phyloP scores from a whole-genome alignment of 2,329 filamentous ascomycete species.

The Cladosporium sp. region DNA sequence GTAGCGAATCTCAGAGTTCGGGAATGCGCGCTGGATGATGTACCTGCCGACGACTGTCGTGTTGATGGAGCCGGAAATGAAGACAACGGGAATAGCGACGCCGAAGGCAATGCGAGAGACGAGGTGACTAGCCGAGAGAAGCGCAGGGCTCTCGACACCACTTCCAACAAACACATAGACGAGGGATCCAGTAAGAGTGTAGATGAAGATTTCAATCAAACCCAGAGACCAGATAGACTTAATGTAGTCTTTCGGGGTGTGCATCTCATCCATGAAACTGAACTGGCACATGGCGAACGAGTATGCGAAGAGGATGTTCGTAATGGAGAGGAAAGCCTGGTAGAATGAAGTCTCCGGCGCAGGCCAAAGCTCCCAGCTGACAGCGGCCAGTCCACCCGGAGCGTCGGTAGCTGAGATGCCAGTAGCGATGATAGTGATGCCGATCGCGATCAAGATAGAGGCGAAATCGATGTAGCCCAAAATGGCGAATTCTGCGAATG shows the following conservation, averaged over 20 bases:
- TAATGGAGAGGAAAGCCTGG: conserved; percentile 65
- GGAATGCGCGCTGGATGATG: conserved; percentile 66
- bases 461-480: conserved; percentile 43
- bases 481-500: conserved; percentile 40
- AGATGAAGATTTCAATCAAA: conserved; percentile 65
- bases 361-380: conserved; percentile 41
- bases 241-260: conserved; percentile 63
- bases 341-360: conserved; percentile 45
- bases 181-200: conserved; percentile 66
- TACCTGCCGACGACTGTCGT: conserved; percentile 56
- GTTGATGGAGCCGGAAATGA: conserved; percentile 73
- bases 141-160: conserved; percentile 64
- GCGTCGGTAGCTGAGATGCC: conserved; percentile 34
- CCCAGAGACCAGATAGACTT: conserved; percentile 62
- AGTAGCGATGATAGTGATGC: conserved; percentile 41
- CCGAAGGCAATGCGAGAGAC: conserved; percentile 69
- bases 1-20: conserved; percentile 54
- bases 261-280: conserved; percentile 67
- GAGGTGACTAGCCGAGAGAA: conserved; percentile 60
- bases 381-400: conserved; percentile 35
- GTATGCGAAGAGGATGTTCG: conserved; percentile 72
- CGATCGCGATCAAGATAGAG: conserved; percentile 39
- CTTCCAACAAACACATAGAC: conserved; percentile 69
- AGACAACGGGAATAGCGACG: conserved; percentile 70
- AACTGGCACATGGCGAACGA: conserved; percentile 63